Percentiles rank a stretch among this genome's conserved stretches.
Conservation (phyloP, 768 basidiomycete species). For the Rossbeevera mucosa region DNA sequence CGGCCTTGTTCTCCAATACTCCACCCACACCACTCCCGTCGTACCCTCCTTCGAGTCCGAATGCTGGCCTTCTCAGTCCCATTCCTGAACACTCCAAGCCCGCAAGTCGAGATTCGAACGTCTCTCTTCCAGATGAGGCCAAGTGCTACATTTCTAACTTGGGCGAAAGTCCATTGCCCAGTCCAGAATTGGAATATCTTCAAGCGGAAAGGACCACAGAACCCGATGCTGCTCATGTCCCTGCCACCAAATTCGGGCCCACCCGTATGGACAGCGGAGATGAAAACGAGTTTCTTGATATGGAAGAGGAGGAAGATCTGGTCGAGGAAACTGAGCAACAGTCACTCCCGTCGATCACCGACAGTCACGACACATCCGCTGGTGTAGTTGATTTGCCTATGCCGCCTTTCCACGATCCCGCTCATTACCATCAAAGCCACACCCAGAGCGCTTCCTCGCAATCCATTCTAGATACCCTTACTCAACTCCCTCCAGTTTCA, state of each 20-base stretch:
- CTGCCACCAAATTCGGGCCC: constrained; percentile 12
- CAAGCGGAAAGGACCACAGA: not conserved
- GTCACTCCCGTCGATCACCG: constrained; percentile 4
- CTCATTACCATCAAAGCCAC: constrained; percentile 9
- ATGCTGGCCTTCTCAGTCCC: constrained; percentile 17
- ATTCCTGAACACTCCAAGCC: constrained; percentile 33
- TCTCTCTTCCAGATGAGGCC: constrained; percentile 74
- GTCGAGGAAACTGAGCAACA: constrained; percentile 14
- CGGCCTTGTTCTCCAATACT: constrained; percentile 14
- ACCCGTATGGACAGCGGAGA: constrained; percentile 21
- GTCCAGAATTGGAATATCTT: constrained; percentile 32
- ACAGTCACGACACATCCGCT: constrained; percentile 31
- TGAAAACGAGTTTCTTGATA: constrained; percentile 60
- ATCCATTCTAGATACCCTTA: constrained; percentile 7
- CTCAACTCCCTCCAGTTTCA: constrained; percentile 15
- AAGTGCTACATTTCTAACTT: constrained; percentile 66
- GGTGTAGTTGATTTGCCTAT: constrained; percentile 51
- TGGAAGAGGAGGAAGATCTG: constrained; percentile 38
- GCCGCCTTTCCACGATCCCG: constrained; percentile 34
- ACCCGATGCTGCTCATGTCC: not conserved
- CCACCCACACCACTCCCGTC: constrained; percentile 15
- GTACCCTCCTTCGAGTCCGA: constrained; percentile 19
- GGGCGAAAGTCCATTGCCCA: constrained; percentile 57
- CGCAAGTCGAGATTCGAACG: constrained; percentile 59
- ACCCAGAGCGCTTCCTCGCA: constrained; percentile 10